phyloP scores from a whole-genome alignment of 257 asterid genomes.

The Linderniella brevidens region DNA sequence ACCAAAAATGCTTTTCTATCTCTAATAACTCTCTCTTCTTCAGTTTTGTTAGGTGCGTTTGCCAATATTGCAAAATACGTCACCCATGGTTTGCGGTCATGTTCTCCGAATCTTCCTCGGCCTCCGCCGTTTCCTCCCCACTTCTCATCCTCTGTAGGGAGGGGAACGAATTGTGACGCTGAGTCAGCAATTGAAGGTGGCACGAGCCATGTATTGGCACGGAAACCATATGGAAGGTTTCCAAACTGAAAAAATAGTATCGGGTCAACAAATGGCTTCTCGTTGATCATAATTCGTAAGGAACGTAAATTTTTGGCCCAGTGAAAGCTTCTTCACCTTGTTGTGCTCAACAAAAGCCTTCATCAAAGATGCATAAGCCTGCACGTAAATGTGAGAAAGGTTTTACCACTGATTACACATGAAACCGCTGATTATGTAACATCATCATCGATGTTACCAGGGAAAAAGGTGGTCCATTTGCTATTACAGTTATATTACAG shows the following conservation, averaged over 20 bases:
- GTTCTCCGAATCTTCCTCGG: constrained; percentile 59
- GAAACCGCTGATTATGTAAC: too few relatives aligned
- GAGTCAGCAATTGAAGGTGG: constrained; percentile 58
- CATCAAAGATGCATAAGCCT: constrained; percentile 87
- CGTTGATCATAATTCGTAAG: too few relatives aligned
- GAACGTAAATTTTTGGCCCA: not conserved
- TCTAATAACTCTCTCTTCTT: constrained; percentile 85
- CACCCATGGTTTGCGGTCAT: constrained; percentile 89
- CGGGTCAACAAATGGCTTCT: constrained; percentile 25
- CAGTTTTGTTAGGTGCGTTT: constrained; percentile 75
- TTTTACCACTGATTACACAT: constrained; percentile 3
- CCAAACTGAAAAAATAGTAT: constrained; percentile 68
- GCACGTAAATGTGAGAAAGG: constrained; percentile 19
- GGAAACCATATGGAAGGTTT: constrained; percentile 95
- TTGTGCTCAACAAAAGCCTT: constrained; percentile 81
- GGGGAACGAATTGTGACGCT: constrained; percentile 32
- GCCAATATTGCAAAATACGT: constrained; percentile 73
- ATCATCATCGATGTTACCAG: too few relatives aligned
- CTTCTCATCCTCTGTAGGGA: constrained; percentile 71
- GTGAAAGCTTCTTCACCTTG: constrained; percentile 43
- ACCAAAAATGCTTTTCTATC: constrained; percentile 96
- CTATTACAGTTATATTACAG: too few relatives aligned
- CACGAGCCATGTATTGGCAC: constrained; percentile 91
- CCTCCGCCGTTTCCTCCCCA: constrained; percentile 99
- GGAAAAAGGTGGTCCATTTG: too few relatives aligned